phyloP scores from a whole-genome alignment of 225 moss, liverwort and hornwort genomes.

The Rhytidiadelphus loreus region DNA sequence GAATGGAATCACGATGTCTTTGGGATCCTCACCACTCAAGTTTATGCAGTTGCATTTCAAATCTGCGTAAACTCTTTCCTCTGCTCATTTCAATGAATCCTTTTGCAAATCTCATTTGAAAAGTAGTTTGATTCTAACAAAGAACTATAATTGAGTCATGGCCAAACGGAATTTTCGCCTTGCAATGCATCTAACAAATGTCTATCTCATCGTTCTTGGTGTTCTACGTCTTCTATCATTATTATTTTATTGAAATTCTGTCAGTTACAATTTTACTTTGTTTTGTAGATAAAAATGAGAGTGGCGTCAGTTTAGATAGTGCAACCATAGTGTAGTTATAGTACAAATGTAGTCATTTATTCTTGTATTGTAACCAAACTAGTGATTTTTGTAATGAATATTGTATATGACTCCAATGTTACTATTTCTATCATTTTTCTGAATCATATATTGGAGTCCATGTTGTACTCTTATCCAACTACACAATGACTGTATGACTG shows the following conservation, averaged over 20 bases:
- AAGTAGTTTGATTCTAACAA: fast-evolving
- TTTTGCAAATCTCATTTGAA: neutral
- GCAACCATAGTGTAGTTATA: no score
- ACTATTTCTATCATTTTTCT: no score
- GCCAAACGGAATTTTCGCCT: neutral
- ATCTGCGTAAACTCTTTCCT: neutral
- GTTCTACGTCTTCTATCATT: neutral
- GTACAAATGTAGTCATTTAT: no score
- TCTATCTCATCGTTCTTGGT: neutral
- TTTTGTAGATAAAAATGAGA: neutral
- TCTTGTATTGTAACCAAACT: no score
- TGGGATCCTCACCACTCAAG: neutral
- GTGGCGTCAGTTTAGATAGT: no score
- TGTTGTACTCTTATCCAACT: no score
- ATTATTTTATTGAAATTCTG: no score
- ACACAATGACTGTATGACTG: no score
- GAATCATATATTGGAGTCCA: no score
- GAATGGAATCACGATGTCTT: neutral
- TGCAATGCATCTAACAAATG: neutral
- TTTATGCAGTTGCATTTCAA: neutral
- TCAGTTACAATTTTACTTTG: neutral
- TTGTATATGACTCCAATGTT: no score
- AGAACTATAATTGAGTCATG: no score
- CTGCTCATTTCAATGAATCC: neutral
- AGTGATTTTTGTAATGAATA: no score